Evolutionary conservation across 139 green algal species (phyloP).

Genomic region (Closterium sp.): DNA sequence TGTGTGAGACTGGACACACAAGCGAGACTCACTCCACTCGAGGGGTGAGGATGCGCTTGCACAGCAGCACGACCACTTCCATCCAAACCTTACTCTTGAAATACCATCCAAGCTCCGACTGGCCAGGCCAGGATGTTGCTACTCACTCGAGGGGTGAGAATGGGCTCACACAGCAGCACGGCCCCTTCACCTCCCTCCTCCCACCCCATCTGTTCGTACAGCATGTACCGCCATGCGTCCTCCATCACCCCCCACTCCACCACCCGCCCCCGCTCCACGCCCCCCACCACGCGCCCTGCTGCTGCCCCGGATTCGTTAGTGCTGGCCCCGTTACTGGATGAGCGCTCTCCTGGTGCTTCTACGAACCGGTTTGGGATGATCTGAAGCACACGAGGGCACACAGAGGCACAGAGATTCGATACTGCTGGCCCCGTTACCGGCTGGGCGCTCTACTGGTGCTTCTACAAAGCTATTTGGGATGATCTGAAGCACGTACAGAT

Average conservation of each 20-base stretch:
- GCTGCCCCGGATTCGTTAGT: neutral
- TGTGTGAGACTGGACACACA: too few relatives aligned
- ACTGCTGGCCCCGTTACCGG: too few relatives aligned
- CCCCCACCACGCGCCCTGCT: neutral
- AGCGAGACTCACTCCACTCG: too few relatives aligned
- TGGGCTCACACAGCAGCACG: slow-evolving; percentile 43
- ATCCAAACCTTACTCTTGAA: too few relatives aligned
- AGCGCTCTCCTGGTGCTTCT: neutral
- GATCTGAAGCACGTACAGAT: too few relatives aligned
- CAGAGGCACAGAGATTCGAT: neutral
- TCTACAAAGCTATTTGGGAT: too few relatives aligned
- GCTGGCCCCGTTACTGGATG: neutral
- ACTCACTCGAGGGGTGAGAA: slow-evolving; percentile 22
- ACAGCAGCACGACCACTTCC: too few relatives aligned
- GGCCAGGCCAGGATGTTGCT: too few relatives aligned
- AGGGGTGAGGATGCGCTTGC: too few relatives aligned
- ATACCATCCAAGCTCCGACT: too few relatives aligned
- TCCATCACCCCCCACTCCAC: slow-evolving; percentile 49
- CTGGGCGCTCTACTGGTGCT: too few relatives aligned
- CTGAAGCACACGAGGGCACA: neutral
- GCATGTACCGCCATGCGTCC: slow-evolving; percentile 43
- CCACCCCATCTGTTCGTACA: slow-evolving; percentile 49
- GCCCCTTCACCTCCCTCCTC: slow-evolving; percentile 39
- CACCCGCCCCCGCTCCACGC: slow-evolving; percentile 31
- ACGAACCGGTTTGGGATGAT: neutral